Conservation (phyloP, 352 stramenopile genomes). For the Phytophthora pisi region DNA sequence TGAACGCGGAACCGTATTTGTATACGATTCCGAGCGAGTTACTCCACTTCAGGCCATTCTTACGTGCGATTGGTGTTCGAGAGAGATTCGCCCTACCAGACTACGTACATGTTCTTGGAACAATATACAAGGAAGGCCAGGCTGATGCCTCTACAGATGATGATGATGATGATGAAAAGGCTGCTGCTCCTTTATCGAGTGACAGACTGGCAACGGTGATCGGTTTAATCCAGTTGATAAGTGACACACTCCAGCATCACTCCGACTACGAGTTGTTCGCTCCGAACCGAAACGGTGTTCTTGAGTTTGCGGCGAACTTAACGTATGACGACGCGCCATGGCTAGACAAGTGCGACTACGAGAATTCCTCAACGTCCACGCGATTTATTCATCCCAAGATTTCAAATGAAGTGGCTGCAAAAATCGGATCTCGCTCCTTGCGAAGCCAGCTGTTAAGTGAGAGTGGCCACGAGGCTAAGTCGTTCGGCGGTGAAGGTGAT, state of each 20-base stretch:
- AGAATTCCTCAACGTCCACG: slow-evolving; percentile 31
- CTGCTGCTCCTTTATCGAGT: slow-evolving; percentile 32
- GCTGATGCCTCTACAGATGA: slow-evolving; percentile 15
- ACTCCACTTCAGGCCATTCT: slow-evolving; percentile 66
- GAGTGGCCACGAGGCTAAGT: slow-evolving; percentile 44
- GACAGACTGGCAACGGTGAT: slow-evolving; percentile 63
- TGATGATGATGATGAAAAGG: not conserved
- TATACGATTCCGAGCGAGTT: slow-evolving; percentile 66
- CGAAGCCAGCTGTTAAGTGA: slow-evolving; percentile 59
- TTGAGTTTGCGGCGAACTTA: slow-evolving; percentile 52
- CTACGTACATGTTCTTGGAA: slow-evolving; percentile 62
- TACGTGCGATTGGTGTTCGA: slow-evolving; percentile 66
- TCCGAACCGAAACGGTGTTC: slow-evolving; percentile 49
- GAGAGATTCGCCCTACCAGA: slow-evolving; percentile 60
- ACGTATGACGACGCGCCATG: slow-evolving; percentile 76
- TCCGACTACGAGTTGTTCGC: slow-evolving; percentile 63
- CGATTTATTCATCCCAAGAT: slow-evolving; percentile 78
- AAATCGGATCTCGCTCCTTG: slow-evolving; percentile 68
- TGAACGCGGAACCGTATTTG: slow-evolving; percentile 74
- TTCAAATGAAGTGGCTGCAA: slow-evolving; percentile 74
- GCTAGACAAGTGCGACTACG: slow-evolving; percentile 56
- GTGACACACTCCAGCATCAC: slow-evolving; percentile 60
- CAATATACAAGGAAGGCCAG: slow-evolving; percentile 56
- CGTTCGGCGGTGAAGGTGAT: slow-evolving; percentile 44
- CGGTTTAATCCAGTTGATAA: slow-evolving; percentile 71